phyloP scores from a whole-genome alignment of 169 alveolate species.

The Toxoplasma gondii region DNA sequence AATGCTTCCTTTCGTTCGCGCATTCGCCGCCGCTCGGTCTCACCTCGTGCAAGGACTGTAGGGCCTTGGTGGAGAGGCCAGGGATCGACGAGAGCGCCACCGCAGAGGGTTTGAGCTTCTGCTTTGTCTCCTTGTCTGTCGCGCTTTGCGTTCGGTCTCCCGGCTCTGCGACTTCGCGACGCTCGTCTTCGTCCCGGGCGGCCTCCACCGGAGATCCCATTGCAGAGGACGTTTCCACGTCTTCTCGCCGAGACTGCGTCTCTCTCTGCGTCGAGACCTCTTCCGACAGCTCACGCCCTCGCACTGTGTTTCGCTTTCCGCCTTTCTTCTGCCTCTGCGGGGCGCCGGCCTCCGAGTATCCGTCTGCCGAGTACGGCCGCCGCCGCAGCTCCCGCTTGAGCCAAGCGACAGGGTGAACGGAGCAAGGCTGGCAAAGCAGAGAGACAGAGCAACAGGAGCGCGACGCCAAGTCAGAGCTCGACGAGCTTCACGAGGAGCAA shows the following conservation, averaged over 20 bases:
- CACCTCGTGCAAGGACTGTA: background rate
- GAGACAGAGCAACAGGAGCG: background rate
- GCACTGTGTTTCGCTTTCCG: background rate
- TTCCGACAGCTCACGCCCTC: background rate
- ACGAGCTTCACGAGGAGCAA: background rate
- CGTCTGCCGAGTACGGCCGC: slow-evolving; percentile 5
- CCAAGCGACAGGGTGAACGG: slow-evolving; percentile 33
- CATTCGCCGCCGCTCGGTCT: background rate
- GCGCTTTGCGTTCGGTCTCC: background rate
- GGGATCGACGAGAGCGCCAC: background rate
- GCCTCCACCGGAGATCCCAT: too few species aligned
- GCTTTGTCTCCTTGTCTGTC: background rate
- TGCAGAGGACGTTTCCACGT: too few species aligned
- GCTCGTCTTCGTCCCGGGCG: background rate
- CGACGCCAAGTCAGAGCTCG: background rate
- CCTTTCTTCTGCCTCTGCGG: too few species aligned
- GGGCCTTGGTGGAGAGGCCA: background rate
- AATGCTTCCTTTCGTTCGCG: too few species aligned
- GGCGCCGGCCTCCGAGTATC: background rate
- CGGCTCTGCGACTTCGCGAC: background rate
- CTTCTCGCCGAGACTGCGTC: background rate
- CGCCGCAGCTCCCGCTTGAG: slow-evolving; percentile 14
- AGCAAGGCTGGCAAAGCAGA: background rate
- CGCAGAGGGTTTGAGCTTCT: background rate
- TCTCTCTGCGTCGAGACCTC: background rate